A percentile compares a stretch with the other conserved stretches of the same genome.
Evolutionary conservation across 257 asterid species (phyloP).

Genomic region (Nemophila menziesii): DNA sequence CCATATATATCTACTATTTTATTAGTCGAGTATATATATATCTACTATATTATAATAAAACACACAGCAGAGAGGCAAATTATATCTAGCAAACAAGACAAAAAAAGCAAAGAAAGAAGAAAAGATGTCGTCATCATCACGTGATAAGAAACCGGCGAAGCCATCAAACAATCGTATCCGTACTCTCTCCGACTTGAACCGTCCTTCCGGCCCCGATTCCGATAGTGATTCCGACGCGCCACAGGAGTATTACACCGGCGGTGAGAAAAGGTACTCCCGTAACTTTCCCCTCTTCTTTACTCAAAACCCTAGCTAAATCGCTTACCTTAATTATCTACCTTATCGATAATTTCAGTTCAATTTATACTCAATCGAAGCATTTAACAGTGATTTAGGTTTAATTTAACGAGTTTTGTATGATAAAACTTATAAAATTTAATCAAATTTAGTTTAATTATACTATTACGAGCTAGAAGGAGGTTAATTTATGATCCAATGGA

Average conservation of each 20-base stretch:
- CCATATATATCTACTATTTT: too few relatives aligned
- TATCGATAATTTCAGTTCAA: background rate
- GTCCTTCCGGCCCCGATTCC: conserved; percentile 62
- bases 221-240: conserved; percentile 73
- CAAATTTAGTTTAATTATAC: too few relatives aligned
- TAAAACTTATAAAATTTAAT: too few relatives aligned
- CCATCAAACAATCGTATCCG: conserved; percentile 76
- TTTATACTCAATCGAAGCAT: background rate
- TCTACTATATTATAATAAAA: too few relatives aligned
- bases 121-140: conserved; percentile 61
- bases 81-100: background rate
- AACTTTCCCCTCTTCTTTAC: background rate
- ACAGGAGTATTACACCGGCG: conserved; percentile 90
- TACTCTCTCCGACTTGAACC: conserved; percentile 86
- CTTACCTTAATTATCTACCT: background rate
- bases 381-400: background rate
- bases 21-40: too few relatives aligned
- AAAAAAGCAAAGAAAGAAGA: background rate
- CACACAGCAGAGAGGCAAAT: background rate
- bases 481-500: too few relatives aligned
- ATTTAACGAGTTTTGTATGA: too few relatives aligned
- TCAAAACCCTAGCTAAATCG: conserved; percentile 9
- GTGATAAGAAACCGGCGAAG: conserved; percentile 57
- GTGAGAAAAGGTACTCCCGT: conserved; percentile 94
- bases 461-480: too few relatives aligned